phyloP scores from a whole-genome alignment of 106 monocot genomes.

The Platanthera guangdongensis region DNA sequence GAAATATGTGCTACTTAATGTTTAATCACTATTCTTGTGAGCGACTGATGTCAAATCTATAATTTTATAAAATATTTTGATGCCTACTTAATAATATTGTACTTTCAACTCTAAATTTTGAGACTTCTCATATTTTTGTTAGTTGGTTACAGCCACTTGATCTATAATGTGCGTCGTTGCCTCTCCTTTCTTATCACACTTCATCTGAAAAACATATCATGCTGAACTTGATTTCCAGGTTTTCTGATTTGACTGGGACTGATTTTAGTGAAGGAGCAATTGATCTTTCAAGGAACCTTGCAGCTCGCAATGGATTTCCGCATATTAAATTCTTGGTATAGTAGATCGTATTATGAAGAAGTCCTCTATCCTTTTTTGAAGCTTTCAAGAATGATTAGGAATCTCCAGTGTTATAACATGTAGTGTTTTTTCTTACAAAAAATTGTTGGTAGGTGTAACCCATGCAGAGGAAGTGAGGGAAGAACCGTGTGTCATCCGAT shows the following conservation, averaged over 20 bases:
- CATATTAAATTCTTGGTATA: constrained; percentile 75
- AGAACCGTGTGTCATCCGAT: too few relatives aligned
- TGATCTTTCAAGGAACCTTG: constrained; percentile 70
- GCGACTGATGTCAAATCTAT: background rate
- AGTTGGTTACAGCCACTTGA: background rate
- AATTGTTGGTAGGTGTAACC: too few relatives aligned
- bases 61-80: background rate
- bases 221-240: constrained; percentile 37
- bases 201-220: background rate
- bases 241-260: constrained; percentile 86
- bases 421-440: too few relatives aligned
- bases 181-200: background rate
- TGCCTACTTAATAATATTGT: background rate
- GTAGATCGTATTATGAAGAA: background rate
- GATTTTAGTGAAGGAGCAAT: constrained; percentile 97
- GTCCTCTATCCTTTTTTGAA: background rate
- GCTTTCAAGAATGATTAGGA: background rate
- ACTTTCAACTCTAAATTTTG: constrained; percentile 1
- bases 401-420: too few relatives aligned
- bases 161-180: background rate
- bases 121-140: background rate
- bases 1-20: background rate
- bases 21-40: background rate
- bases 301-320: constrained; percentile 64
- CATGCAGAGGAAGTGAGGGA: too few relatives aligned